Evolutionary conservation across 2,329 filamentous ascomycete species (phyloP).

Genomic region (Bipolaris zeicola): DNA sequence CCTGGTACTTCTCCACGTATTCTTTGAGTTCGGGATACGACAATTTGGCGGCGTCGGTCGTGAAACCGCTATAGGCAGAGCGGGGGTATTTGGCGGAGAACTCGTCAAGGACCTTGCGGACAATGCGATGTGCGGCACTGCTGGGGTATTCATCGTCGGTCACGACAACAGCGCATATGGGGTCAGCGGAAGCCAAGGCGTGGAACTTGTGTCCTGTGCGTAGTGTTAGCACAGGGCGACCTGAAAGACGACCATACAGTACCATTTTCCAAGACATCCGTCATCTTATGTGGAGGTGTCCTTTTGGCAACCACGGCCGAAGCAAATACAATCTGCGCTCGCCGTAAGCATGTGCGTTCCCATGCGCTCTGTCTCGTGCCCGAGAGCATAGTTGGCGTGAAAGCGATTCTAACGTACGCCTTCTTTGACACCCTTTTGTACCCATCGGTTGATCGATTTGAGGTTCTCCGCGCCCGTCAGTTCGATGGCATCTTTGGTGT

Average conservation of each 20-base stretch:
- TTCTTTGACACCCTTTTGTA: conserved; percentile 53
- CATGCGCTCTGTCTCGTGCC: neutral
- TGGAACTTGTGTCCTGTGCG: conserved; percentile 65
- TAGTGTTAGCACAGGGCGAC: neutral
- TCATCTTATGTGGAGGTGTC: conserved; percentile 78
- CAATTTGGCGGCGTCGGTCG: conserved; percentile 50
- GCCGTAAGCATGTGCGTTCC: conserved; percentile 14
- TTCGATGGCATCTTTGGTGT: conserved; percentile 74
- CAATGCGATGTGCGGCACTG: conserved; percentile 82
- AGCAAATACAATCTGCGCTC: conserved; percentile 75
- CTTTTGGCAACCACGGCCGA: conserved; percentile 85
- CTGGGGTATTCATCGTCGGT: conserved; percentile 61
- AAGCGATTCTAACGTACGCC: conserved; percentile 29
- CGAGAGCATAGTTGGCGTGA: neutral
- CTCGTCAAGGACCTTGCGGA: conserved; percentile 86
- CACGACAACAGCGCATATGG: conserved; percentile 55
- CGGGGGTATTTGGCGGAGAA: conserved; percentile 79
- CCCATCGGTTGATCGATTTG: conserved; percentile 79
- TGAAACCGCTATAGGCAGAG: conserved; percentile 65
- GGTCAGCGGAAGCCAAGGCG: conserved; percentile 53
- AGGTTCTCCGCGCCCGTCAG: conserved; percentile 71
- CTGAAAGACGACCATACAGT: neutral
- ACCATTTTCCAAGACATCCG: conserved; percentile 83
- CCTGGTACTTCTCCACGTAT: conserved; percentile 80
- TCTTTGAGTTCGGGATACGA: conserved; percentile 77